Conservation (phyloP, 1,284 basidiomycete genomes). For the Sporisorium exsertum region DNA sequence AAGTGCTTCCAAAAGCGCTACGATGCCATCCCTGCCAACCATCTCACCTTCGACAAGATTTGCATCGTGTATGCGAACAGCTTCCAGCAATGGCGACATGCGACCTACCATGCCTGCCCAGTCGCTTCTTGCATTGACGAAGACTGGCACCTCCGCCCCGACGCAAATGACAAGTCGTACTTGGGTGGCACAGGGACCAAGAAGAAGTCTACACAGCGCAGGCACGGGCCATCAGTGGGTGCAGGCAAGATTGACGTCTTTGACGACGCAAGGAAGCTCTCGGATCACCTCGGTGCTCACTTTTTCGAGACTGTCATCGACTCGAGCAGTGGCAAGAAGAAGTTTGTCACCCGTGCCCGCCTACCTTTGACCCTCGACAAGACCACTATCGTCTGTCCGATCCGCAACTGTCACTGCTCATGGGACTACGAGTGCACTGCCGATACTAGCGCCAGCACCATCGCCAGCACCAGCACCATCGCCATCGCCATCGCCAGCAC, state of each 20-base stretch:
- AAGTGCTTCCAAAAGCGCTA: not conserved
- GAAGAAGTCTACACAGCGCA: too few species aligned
- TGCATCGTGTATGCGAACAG: not conserved
- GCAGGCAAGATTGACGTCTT: too few species aligned
- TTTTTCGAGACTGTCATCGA: slow-evolving; percentile 1
- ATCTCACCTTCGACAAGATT: not conserved
- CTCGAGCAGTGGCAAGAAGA: not conserved
- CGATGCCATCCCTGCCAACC: not conserved
- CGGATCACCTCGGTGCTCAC: not conserved
- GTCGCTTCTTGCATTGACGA: not conserved
- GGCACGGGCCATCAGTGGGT: too few species aligned
- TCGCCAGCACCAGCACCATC: too few species aligned
- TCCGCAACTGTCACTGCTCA: too few species aligned
- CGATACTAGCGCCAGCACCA: too few species aligned
- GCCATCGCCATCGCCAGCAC: too few species aligned
- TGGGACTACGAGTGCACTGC: too few species aligned
- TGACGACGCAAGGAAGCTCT: not conserved
- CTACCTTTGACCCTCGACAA: not conserved
- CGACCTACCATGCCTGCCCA: not conserved
- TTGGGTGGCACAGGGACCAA: too few species aligned
- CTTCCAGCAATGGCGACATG: not conserved
- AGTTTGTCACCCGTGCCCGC: not conserved
- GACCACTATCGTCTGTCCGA: too few species aligned
- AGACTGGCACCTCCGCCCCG: not conserved
- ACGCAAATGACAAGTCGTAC: too few species aligned